Evolutionary conservation across 1,284 basidiomycete genomes (phyloP).

Genomic region (Vanrija humicola): DNA sequence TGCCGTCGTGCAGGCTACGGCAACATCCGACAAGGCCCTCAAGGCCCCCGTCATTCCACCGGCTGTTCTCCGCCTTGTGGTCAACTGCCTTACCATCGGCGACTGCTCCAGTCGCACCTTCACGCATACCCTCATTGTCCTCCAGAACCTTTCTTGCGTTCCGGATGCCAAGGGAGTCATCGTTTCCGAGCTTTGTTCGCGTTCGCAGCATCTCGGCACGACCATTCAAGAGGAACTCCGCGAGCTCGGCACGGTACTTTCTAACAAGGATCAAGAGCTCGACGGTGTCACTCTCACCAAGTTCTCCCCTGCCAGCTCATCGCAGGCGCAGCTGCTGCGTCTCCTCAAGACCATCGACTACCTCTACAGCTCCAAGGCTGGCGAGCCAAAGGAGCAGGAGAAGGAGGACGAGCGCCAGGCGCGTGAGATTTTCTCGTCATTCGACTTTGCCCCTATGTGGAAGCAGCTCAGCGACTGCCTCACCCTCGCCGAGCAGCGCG

Average conservation of each 20-base stretch:
- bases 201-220: conserved; percentile 80
- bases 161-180: conserved; percentile 82
- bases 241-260: conserved; percentile 64
- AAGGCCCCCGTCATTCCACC: conserved; percentile 75
- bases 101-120: conserved; percentile 94
- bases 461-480: conserved; percentile 78
- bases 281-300: conserved; percentile 61
- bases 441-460: conserved; percentile 84
- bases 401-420: conserved; percentile 65
- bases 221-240: conserved; percentile 69
- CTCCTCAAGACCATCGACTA: conserved; percentile 95
- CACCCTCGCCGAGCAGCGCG: conserved; percentile 70
- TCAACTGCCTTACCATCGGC: conserved; percentile 88
- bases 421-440: conserved; percentile 77
- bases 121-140: conserved; percentile 80
- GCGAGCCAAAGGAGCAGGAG: conserved; percentile 56
- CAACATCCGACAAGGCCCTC: conserved; percentile 3
- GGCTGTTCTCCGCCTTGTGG: conserved; percentile 74
- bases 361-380: conserved; percentile 67
- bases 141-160: conserved; percentile 82
- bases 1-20: not conserved
- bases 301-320: conserved; percentile 86
- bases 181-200: conserved; percentile 74
- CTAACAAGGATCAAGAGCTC: conserved; percentile 58
- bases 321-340: conserved; percentile 85